Evolutionary conservation across 192 early-diverging fungal species (phyloP).

Genomic region (Coemansia sp.): DNA sequence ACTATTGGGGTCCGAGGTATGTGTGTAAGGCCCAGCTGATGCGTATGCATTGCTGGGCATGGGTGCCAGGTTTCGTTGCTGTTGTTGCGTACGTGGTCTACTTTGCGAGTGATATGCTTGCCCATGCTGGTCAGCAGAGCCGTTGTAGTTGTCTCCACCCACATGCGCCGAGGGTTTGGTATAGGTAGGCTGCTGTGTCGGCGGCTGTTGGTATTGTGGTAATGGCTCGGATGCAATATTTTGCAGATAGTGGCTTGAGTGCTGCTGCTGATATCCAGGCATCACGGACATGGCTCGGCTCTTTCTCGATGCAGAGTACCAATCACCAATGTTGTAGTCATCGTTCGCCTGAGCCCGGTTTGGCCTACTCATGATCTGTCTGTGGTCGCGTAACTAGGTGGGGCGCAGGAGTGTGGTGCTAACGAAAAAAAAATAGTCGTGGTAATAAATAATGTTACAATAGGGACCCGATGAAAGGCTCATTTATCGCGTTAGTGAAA

Average conservation of each 20-base stretch:
- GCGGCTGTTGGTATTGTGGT: neutral
- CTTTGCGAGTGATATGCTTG: neutral
- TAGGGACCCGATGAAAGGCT: neutral
- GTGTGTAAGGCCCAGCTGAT: neutral
- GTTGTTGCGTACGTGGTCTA: neutral
- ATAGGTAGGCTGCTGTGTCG: neutral
- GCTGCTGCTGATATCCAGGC: constrained; percentile 11
- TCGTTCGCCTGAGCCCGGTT: constrained; percentile 21
- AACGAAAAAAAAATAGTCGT: neutral
- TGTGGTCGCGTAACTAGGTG: neutral
- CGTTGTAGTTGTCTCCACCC: neutral
- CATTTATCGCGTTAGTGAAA: neutral
- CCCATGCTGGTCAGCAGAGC: neutral
- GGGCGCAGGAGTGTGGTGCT: neutral
- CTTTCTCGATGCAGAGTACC: constrained; percentile 40
- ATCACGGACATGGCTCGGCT: constrained; percentile 25
- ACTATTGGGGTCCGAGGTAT: neutral
- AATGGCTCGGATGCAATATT: constrained; percentile 10
- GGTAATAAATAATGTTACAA: neutral
- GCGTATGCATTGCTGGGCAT: neutral
- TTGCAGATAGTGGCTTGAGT: constrained; percentile 2
- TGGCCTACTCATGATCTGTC: constrained; percentile 2
- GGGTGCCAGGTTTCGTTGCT: neutral
- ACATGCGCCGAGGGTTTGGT: neutral
- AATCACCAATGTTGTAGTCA: constrained; percentile 32